phyloP scores from a whole-genome alignment of 1,284 basidiomycete genomes.

The Puccinia horiana region DNA sequence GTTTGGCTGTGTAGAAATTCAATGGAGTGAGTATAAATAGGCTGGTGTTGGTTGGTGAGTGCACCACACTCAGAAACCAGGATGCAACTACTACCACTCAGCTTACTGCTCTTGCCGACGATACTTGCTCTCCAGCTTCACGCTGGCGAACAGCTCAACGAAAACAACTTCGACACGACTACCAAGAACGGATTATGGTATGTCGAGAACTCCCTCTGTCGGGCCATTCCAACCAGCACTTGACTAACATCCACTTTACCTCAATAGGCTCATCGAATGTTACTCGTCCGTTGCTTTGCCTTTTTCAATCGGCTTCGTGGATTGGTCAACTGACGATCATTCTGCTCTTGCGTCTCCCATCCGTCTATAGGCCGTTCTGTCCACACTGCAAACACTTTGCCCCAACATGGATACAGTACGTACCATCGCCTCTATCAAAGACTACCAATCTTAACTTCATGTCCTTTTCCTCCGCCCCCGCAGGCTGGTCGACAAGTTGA shows the following conservation, averaged over 20 bases:
- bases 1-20: neutral
- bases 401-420: constrained; percentile 35
- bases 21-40: neutral
- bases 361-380: constrained; percentile 37
- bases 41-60: too few species aligned
- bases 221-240: neutral
- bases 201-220: neutral
- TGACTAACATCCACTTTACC: neutral
- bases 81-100: neutral
- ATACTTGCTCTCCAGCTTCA: constrained; percentile 9
- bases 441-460: neutral
- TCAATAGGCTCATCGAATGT: constrained; percentile 44
- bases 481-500: constrained; percentile 31
- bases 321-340: neutral
- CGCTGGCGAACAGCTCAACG: constrained; percentile 40
- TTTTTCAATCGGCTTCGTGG: too few species aligned
- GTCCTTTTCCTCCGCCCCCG: neutral
- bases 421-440: neutral
- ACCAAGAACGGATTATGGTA: constrained; percentile 36
- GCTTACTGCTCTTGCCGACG: neutral
- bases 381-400: constrained; percentile 42
- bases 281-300: constrained; percentile 33
- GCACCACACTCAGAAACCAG: neutral
- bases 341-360: neutral
- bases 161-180: constrained; percentile 16